Evolutionary conservation across 176 grass and related monocot species (phyloP).

Genomic region (Canna indica): DNA sequence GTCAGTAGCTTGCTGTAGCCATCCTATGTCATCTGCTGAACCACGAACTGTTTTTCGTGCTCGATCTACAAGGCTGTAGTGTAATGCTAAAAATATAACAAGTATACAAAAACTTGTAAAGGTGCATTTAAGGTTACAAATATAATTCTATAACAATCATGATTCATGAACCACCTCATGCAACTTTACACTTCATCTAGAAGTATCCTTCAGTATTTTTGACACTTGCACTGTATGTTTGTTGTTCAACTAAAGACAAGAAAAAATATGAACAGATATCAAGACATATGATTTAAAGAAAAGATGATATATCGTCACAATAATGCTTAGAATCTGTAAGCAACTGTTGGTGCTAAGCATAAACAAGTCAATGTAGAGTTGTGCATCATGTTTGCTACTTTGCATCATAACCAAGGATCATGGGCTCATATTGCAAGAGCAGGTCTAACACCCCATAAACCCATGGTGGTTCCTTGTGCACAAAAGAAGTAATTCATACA

Average conservation of each 20-base stretch:
- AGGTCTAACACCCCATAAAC: background rate
- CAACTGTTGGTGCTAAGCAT: background rate
- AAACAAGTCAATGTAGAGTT: background rate
- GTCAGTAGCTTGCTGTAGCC: slow-evolving; percentile 45
- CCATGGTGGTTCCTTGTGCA: no score
- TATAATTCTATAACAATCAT: background rate
- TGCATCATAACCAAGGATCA: background rate
- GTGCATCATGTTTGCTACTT: no score
- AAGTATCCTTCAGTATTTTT: background rate
- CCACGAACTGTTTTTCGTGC: slow-evolving; percentile 80
- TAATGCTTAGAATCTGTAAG: background rate
- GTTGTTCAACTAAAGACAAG: background rate
- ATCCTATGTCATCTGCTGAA: slow-evolving; percentile 89
- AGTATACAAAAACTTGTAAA: background rate
- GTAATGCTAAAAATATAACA: slow-evolving; percentile 10
- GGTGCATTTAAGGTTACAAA: background rate
- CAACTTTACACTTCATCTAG: background rate
- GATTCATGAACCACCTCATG: background rate
- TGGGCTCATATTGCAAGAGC: background rate
- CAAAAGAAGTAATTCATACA: background rate
- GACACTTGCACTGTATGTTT: background rate
- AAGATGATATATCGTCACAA: background rate
- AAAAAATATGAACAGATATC: background rate
- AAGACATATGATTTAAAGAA: background rate
- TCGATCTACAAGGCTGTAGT: slow-evolving; percentile 51